Percentiles rank a stretch among this genome's conserved stretches.
phyloP scores from a whole-genome alignment of 1,139 yeast genomes.

The Scheffersomyces illinoinensis region DNA sequence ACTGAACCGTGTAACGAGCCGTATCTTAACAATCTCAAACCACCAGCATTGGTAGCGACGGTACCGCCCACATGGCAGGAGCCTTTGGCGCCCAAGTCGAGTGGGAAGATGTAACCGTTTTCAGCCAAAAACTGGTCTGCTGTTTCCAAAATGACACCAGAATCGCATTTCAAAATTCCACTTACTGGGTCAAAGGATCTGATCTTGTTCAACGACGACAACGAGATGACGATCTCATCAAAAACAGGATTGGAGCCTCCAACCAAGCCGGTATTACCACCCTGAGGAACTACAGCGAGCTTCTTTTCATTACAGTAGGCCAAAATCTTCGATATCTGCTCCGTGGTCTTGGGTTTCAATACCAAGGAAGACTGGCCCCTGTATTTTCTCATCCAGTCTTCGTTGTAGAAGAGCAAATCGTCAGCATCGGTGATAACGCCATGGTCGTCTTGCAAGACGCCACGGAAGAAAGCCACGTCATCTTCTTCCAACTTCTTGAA shows the following conservation, averaged over 20 bases:
- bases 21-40: slow-evolving; percentile 80
- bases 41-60: slow-evolving; percentile 97
- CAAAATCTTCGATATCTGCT: slow-evolving; percentile 75
- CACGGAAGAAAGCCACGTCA: slow-evolving; percentile 64
- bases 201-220: slow-evolving; percentile 72
- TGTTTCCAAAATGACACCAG: slow-evolving; percentile 85
- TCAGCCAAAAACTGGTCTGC: slow-evolving; percentile 83
- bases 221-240: slow-evolving; percentile 80
- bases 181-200: slow-evolving; percentile 79
- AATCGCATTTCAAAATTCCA: slow-evolving; percentile 86
- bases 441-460: slow-evolving; percentile 54
- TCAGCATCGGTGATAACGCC: slow-evolving; percentile 52
- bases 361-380: slow-evolving; percentile 82
- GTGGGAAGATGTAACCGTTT: slow-evolving; percentile 85
- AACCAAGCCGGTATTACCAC: slow-evolving; percentile 95
- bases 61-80: slow-evolving; percentile 96
- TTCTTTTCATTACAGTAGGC: slow-evolving; percentile 78
- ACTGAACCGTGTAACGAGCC: slow-evolving; percentile 94
- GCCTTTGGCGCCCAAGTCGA: slow-evolving; percentile 96
- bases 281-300: slow-evolving; percentile 92
- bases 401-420: slow-evolving; percentile 74
- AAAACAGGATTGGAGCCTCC: slow-evolving; percentile 95
- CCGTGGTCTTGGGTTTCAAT: slow-evolving; percentile 79
- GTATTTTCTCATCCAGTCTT: slow-evolving; percentile 97
- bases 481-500: slow-evolving; percentile 50